Evolutionary conservation across 176 grass and related monocot species (phyloP).

Genomic region (Rhynchospora pubera): DNA sequence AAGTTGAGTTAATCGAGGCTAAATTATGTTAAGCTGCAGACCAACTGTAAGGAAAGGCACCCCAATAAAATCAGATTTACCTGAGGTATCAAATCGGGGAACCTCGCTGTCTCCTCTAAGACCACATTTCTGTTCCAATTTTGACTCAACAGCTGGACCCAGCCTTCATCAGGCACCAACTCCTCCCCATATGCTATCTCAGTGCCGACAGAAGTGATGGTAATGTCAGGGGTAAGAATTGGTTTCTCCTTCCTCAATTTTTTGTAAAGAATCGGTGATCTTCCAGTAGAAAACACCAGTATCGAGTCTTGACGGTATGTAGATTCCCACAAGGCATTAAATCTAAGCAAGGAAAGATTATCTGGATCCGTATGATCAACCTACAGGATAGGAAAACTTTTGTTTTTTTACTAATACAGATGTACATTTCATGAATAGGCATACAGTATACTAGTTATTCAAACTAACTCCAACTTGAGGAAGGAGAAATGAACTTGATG

Average conservation of each 20-base stretch:
- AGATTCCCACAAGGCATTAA: slow-evolving; percentile 67
- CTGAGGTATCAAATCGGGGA: slow-evolving; percentile 62
- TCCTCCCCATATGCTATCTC: slow-evolving; percentile 78
- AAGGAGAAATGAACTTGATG: no score
- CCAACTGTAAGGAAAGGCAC: not conserved
- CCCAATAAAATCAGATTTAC: slow-evolving; percentile 23
- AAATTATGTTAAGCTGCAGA: not conserved
- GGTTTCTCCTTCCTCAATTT: slow-evolving; percentile 61
- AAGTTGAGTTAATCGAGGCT: not conserved
- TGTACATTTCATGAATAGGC: not conserved
- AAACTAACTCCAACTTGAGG: no score
- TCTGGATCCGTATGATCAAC: slow-evolving; percentile 67
- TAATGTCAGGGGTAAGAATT: slow-evolving; percentile 79
- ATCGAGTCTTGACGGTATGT: slow-evolving; percentile 62
- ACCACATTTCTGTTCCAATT: slow-evolving; percentile 74
- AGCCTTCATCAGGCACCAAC: slow-evolving; percentile 65
- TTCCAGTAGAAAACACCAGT: slow-evolving; percentile 77
- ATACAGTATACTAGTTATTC: not conserved
- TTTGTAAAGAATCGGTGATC: slow-evolving; percentile 58
- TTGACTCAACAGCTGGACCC: slow-evolving; percentile 52
- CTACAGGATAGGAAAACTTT: slow-evolving; percentile 30
- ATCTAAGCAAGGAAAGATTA: slow-evolving; percentile 64
- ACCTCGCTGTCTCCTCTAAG: slow-evolving; percentile 65
- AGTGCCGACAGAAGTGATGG: slow-evolving; percentile 85
- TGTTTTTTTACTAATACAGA: not conserved